Evolutionary conservation across 441 rosid species (phyloP).

Genomic region (Corymbia calophylla): DNA sequence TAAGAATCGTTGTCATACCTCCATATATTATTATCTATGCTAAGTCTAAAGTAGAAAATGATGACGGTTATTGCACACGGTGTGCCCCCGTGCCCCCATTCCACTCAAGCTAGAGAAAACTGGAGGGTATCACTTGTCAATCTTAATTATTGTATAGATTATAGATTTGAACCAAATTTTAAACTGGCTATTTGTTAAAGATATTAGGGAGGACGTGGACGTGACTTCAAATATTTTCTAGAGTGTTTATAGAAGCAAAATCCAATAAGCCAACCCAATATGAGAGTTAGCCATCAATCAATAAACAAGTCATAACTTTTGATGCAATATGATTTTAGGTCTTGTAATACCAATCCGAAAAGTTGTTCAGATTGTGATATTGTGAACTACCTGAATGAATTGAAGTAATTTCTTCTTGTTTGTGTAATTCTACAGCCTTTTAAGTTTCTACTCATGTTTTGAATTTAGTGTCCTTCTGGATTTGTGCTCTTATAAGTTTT

Average conservation of each 20-base stretch:
- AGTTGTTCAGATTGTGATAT: neutral
- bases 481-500: neutral
- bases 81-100: neutral
- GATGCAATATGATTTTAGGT: neutral
- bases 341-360: fast-evolving
- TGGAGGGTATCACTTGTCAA: neutral
- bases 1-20: too few relatives aligned
- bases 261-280: neutral
- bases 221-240: neutral
- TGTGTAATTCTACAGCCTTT: neutral
- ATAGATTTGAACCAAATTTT: neutral
- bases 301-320: neutral
- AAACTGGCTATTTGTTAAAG: neutral
- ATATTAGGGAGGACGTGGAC: neutral
- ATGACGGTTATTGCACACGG: neutral
- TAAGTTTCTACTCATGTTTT: neutral
- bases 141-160: neutral
- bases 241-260: neutral
- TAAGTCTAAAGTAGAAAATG: neutral
- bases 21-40: neutral
- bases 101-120: neutral
- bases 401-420: neutral
- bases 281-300: fast-evolving
- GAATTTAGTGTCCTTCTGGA: neutral
- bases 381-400: neutral